Percentiles rank a stretch among this genome's conserved stretches.
Conservation (phyloP, 768 basidiomycete genomes). For the Krasilnikovozyma curviuscula region DNA sequence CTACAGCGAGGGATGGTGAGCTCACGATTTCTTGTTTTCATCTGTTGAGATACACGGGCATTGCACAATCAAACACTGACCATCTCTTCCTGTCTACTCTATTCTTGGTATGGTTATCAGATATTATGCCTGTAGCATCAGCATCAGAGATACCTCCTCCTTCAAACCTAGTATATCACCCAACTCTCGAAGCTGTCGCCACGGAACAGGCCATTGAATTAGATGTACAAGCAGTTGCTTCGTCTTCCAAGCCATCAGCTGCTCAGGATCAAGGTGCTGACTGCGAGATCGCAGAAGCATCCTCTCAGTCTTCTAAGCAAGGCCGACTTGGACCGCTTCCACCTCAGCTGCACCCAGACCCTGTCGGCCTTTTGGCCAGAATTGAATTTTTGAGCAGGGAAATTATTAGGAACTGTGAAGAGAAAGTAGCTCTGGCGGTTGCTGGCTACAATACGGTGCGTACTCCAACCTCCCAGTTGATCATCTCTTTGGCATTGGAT, state of each 20-base stretch:
- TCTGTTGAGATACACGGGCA: no score
- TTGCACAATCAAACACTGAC: no score
- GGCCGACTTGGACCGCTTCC: neutral
- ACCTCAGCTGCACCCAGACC: neutral
- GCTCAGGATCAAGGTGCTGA: neutral
- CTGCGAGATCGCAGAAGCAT: neutral
- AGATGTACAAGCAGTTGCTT: slow-evolving; percentile 12
- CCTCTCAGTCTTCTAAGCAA: neutral
- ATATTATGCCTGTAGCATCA: no score
- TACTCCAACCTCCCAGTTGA: neutral
- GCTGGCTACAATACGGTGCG: slow-evolving; percentile 26
- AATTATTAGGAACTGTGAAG: slow-evolving; percentile 23
- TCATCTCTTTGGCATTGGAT: neutral
- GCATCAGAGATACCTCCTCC: no score
- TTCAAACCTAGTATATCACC: neutral
- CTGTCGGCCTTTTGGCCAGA: slow-evolving; percentile 15
- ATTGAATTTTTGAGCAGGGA: slow-evolving; percentile 21
- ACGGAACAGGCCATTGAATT: slow-evolving; percentile 1
- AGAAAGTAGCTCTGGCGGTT: slow-evolving; percentile 25
- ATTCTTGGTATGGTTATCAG: no score
- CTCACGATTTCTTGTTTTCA: no score
- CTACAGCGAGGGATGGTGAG: no score
- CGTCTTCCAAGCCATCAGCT: neutral
- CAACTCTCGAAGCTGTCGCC: neutral
- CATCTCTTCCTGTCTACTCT: no score